phyloP scores from a whole-genome alignment of 2,329 filamentous ascomycete species.

The Colletotrichum sp. region DNA sequence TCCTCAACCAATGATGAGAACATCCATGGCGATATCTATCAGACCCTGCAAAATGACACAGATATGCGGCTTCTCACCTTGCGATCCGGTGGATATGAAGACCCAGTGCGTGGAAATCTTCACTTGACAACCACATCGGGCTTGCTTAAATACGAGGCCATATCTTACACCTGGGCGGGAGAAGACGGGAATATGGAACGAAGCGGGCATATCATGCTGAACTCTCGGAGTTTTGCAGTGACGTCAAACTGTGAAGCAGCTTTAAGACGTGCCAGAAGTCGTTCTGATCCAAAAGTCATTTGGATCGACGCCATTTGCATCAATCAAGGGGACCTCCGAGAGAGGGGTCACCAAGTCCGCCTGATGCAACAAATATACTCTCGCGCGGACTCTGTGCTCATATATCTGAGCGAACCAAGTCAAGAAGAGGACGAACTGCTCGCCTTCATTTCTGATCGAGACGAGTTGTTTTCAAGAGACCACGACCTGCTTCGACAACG shows the following conservation, averaged over 20 bases:
- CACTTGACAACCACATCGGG: not conserved
- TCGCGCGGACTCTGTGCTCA: not conserved
- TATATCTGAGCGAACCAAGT: slow-evolving; percentile 26
- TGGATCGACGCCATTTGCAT: slow-evolving; percentile 27
- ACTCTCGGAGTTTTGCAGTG: not conserved
- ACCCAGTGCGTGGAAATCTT: not conserved
- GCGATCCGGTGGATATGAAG: not conserved
- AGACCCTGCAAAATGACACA: not conserved
- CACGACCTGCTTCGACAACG: accelerated
- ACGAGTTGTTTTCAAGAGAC: accelerated
- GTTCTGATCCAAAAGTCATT: not conserved
- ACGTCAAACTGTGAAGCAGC: not conserved
- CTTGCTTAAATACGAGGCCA: slow-evolving; percentile 30
- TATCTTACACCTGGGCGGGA: slow-evolving; percentile 42
- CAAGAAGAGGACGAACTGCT: not conserved
- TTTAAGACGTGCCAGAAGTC: not conserved
- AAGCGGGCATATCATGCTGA: not conserved
- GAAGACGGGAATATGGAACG: not conserved
- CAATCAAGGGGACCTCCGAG: slow-evolving; percentile 20
- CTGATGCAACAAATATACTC: slow-evolving; percentile 23
- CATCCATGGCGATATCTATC: not conserved
- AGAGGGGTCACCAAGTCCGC: slow-evolving; percentile 20
- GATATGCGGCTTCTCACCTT: not conserved
- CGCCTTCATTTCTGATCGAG: not conserved
- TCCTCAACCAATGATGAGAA: accelerated